A percentile compares a stretch with the other conserved stretches of the same genome.
Evolutionary conservation across 1,284 basidiomycete genomes (phyloP).

Genomic region (Trichosporon sp.): DNA sequence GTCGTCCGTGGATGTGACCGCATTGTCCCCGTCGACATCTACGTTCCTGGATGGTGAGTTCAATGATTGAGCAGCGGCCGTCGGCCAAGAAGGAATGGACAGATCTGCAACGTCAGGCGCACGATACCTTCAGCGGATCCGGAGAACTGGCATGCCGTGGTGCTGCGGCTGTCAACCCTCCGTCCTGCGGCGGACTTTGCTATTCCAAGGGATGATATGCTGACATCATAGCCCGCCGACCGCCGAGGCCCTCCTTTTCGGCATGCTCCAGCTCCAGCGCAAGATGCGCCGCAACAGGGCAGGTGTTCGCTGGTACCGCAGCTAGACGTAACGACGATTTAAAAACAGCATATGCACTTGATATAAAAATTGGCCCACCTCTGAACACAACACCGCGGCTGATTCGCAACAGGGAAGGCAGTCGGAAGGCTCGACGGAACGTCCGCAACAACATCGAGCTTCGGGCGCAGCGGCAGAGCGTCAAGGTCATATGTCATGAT

Average conservation of each 20-base stretch:
- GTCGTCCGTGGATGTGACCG: slow-evolving; percentile 99
- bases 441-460: background rate
- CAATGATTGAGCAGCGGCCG: background rate
- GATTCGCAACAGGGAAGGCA: background rate
- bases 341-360: slow-evolving; percentile 10
- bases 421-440: background rate
- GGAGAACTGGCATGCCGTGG: no score
- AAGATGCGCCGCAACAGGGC: slow-evolving; percentile 93
- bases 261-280: slow-evolving; percentile 92
- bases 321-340: slow-evolving; percentile 24
- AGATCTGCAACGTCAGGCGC: background rate
- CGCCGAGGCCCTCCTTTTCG: slow-evolving; percentile 89
- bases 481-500: slow-evolving; percentile 1
- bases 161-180: no score
- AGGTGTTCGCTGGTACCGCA: slow-evolving; percentile 76
- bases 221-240: slow-evolving; percentile 52
- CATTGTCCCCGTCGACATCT: slow-evolving; percentile 97
- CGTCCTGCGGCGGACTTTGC: no score
- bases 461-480: background rate
- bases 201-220: background rate
- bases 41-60: slow-evolving; percentile 91
- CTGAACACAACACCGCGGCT: background rate
- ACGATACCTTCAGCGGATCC: background rate
- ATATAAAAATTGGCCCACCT: background rate
- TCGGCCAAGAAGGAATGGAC: background rate